Evolutionary conservation across 108 stramenopile genomes (phyloP).

Genomic region (Cyclotella cryptica): DNA sequence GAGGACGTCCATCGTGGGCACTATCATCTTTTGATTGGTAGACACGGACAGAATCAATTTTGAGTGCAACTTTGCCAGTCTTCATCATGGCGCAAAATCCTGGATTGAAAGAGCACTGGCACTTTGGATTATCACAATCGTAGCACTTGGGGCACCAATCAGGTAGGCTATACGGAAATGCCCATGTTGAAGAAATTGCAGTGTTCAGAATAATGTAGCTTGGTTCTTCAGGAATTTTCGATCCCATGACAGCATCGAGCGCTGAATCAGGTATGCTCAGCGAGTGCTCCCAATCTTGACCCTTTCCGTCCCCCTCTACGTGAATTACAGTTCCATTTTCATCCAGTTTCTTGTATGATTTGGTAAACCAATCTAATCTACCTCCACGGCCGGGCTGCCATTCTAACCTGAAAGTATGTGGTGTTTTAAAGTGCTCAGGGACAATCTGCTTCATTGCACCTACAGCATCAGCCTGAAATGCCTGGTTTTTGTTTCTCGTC

Average conservation of each 20-base stretch:
- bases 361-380: constrained; percentile 90
- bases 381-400: constrained; percentile 94
- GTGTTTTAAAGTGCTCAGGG: constrained; percentile 80
- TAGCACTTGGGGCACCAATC: constrained; percentile 88
- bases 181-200: constrained; percentile 94
- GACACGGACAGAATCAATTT: constrained; percentile 88
- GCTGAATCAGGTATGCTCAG: constrained; percentile 70
- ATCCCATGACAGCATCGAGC: constrained; percentile 73
- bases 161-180: constrained; percentile 88
- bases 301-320: constrained; percentile 77
- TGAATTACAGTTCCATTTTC: constrained; percentile 56
- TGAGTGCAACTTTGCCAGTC: constrained; percentile 77
- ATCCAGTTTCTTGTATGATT: constrained; percentile 65
- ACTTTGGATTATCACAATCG: constrained; percentile 90
- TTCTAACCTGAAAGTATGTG: constrained; percentile 93
- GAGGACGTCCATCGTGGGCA: constrained; percentile 74
- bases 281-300: constrained; percentile 85
- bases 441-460: constrained; percentile 88
- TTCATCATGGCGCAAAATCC: constrained; percentile 93
- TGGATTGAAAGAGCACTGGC: constrained; percentile 80
- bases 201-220: constrained; percentile 93
- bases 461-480: constrained; percentile 94
- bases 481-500: constrained; percentile 79
- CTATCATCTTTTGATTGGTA: constrained; percentile 83
- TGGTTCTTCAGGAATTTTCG: constrained; percentile 94